Percentiles rank a stretch among this genome's conserved stretches.
These are phyloP conservation scores for Bruguiera gymnorhiza DNA, from an alignment of 345 rosid species.

Conservation along the genomic window DNA sequence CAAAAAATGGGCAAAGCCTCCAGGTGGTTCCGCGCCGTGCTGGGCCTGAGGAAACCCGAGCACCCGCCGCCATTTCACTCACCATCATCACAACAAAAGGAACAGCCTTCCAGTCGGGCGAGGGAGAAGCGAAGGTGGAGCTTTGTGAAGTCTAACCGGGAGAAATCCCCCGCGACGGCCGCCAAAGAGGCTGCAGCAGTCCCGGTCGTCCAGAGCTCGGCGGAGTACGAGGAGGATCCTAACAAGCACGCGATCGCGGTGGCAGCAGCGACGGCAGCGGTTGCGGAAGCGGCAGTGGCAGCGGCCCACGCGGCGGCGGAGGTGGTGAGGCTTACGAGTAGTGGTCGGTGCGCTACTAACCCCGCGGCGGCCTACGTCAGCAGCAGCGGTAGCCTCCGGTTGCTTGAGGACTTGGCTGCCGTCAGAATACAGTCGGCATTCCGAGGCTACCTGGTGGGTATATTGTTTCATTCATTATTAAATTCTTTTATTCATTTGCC, in stretches of 20 bases:
- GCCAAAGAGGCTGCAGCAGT: slow-evolving; percentile 14
- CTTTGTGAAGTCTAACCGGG: slow-evolving; percentile 72
- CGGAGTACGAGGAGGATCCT: slow-evolving; percentile 28
- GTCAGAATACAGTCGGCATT: slow-evolving; percentile 78
- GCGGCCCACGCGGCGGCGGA: slow-evolving; percentile 81
- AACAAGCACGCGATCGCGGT: slow-evolving; percentile 68
- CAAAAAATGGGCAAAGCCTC: slow-evolving; percentile 75
- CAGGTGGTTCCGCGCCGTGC: slow-evolving; percentile 63
- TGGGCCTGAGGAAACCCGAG: slow-evolving; percentile 67
- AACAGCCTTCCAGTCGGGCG: slow-evolving; percentile 2
- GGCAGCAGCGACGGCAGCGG: slow-evolving; percentile 78
- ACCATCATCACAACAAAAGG: slow-evolving; percentile 14
- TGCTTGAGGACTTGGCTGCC: slow-evolving; percentile 48
- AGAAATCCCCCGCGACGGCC: slow-evolving; percentile 27
- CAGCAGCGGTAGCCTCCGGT: slow-evolving; percentile 24
- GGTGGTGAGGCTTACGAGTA: slow-evolving; percentile 66
- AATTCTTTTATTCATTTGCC: too few species aligned
- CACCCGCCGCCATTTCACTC: slow-evolving; percentile 14
- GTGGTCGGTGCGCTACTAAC: slow-evolving; percentile 49
- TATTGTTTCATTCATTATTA: not conserved
- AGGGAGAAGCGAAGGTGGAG: slow-evolving; percentile 80
- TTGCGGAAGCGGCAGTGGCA: slow-evolving; percentile 72
- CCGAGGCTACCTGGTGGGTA: slow-evolving; percentile 86
- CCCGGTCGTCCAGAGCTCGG: slow-evolving; percentile 19
- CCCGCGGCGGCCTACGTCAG: slow-evolving; percentile 23